Evolutionary conservation across 2,329 filamentous ascomycete genomes (phyloP).

Genomic region (Neonectria faginata): DNA sequence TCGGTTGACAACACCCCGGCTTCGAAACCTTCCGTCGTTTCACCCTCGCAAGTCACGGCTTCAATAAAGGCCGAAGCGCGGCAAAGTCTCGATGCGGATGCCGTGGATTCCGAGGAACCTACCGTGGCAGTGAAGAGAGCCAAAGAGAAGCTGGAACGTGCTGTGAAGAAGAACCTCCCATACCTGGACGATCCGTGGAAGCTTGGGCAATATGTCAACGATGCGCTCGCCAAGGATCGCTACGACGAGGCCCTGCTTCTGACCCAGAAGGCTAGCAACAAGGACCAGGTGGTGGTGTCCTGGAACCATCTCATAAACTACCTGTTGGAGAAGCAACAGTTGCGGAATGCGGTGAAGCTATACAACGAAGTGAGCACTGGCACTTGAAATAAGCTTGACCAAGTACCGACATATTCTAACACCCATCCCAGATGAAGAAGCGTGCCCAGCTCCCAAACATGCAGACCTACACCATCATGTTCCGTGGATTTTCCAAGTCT

Average conservation of each 20-base stretch:
- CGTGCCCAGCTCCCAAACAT: slow-evolving; percentile 82
- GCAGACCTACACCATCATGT: slow-evolving; percentile 85
- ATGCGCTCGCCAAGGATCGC: slow-evolving; percentile 68
- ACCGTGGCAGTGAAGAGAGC: slow-evolving; percentile 35
- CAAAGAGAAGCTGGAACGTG: slow-evolving; percentile 50
- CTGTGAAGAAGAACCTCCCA: slow-evolving; percentile 67
- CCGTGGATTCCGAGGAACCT: slow-evolving; percentile 26
- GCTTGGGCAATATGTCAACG: slow-evolving; percentile 75
- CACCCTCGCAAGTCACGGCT: slow-evolving; percentile 10
- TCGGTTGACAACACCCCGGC: not conserved
- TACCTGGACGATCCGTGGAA: slow-evolving; percentile 78
- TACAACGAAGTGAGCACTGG: slow-evolving; percentile 79
- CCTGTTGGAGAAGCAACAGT: slow-evolving; percentile 69
- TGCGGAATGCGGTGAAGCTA: slow-evolving; percentile 78
- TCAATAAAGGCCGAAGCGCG: slow-evolving; percentile 38
- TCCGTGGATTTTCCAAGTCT: slow-evolving; percentile 77
- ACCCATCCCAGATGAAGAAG: slow-evolving; percentile 85
- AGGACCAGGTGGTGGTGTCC: slow-evolving; percentile 74
- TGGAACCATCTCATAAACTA: slow-evolving; percentile 91
- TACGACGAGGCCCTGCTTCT: slow-evolving; percentile 76
- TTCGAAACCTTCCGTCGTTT: slow-evolving; percentile 6
- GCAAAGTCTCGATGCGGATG: slow-evolving; percentile 32
- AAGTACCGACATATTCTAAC: slow-evolving; percentile 1
- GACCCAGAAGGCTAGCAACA: slow-evolving; percentile 75
- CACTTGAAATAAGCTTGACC: not conserved